Conservation (phyloP, 164 flowering plant genomes). For the Saururus chinensis region DNA sequence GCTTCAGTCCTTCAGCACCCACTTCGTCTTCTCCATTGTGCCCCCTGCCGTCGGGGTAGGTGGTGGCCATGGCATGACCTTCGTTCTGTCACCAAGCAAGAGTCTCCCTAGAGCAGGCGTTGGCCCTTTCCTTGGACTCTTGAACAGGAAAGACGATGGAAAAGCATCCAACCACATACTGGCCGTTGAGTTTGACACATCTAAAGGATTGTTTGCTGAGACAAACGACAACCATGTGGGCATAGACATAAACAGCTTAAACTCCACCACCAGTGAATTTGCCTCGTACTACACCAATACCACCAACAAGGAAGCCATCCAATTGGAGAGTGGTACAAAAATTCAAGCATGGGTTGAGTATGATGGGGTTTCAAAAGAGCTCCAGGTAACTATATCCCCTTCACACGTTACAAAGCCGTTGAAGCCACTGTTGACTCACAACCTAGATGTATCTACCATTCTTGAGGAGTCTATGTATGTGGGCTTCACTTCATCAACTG, state of each 20-base stretch:
- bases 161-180: conserved; percentile 33
- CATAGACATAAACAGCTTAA: conserved; percentile 43
- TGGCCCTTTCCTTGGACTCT: conserved; percentile 50
- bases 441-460: conserved; percentile 39
- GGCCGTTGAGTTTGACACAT: conserved; percentile 72
- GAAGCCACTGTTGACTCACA: conserved; percentile 17
- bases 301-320: conserved; percentile 63
- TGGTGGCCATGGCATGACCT: conserved; percentile 67
- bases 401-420: conserved; percentile 25
- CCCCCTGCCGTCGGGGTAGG: conserved; percentile 29
- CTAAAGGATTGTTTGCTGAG: conserved; percentile 40
- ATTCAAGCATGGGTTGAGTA: conserved; percentile 72
- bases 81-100: conserved; percentile 28
- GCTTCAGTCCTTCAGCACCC: conserved; percentile 37
- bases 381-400: conserved; percentile 39
- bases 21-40: conserved; percentile 39
- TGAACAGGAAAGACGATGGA: conserved; percentile 28
- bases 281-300: conserved; percentile 16
- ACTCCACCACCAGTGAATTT: conserved; percentile 27
- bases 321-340: conserved; percentile 29
- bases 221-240: conserved; percentile 70
- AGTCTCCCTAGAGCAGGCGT: conserved; percentile 23
- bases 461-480: conserved; percentile 44
- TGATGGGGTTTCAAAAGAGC: conserved; percentile 17
- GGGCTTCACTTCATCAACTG: conserved; percentile 76